These are phyloP conservation scores for Endotrypanum monterogeii DNA, from an alignment of 208 protist species.

Conservation along the genomic window DNA sequence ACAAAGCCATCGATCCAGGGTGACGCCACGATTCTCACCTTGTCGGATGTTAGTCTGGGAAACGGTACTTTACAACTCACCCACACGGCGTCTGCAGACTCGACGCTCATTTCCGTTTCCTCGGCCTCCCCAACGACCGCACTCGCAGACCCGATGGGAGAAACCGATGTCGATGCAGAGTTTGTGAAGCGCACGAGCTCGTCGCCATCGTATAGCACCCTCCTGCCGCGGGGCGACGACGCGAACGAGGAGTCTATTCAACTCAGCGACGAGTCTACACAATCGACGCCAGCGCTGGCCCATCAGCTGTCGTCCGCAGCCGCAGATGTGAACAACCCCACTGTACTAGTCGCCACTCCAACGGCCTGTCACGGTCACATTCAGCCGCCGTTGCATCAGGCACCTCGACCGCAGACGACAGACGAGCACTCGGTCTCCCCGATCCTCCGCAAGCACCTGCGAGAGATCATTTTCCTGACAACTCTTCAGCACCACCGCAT, in stretches of 20 bases:
- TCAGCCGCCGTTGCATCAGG: neutral
- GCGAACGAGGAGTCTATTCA: constrained; percentile 14
- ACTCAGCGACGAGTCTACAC: constrained; percentile 6
- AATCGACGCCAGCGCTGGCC: neutral
- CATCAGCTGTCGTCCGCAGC: neutral
- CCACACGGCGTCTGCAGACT: neutral
- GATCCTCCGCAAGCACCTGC: constrained; percentile 45
- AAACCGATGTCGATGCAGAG: neutral
- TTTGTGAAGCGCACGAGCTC: neutral
- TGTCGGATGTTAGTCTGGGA: constrained; percentile 6
- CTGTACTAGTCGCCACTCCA: constrained; percentile 1
- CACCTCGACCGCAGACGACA: neutral
- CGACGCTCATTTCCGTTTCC: neutral
- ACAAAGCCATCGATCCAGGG: neutral
- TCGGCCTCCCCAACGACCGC: neutral
- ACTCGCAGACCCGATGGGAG: neutral
- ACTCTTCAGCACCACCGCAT: constrained; percentile 78
- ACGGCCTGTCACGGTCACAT: neutral
- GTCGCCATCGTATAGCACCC: neutral
- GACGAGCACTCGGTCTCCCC: constrained; percentile 14
- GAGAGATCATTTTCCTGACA: constrained; percentile 80
- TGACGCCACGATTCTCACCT: constrained; percentile 1
- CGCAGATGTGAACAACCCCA: neutral
- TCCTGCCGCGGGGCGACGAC: neutral
- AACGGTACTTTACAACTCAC: neutral